Evolutionary conservation across 768 basidiomycete genomes (phyloP), one percentile per base, ranked within the genome.

Genomic region (Phylloporus sp.): DNA sequence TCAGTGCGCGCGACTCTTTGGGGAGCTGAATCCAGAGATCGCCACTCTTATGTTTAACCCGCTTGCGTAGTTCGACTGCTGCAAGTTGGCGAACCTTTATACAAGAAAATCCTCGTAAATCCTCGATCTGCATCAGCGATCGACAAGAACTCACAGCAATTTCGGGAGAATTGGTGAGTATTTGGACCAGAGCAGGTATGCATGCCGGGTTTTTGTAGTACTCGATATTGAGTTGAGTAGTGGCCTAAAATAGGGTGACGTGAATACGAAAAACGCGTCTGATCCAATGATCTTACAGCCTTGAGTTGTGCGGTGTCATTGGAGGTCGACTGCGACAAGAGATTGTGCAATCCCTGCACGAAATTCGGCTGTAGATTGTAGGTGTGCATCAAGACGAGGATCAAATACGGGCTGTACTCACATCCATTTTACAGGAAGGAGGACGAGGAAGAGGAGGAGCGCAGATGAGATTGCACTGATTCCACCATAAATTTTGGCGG

Each of bases 61-160:
- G 88, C 75, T 99, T 99, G 58, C 95, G 80, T 64, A 97, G 76
- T 70, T 99, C 96, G 45, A 97, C 93, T 8, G 94, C 93, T 38
- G 94, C 90, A 18, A 99, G 79, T 81, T 99, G 96, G 51, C 93
- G 89, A 53, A 97, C 83, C 94, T 99, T 42, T 21, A 11, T 1
- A 40, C 11, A 33, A 38, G 9, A 20, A 22, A 28, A 46, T 46
- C 42, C 31, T 24, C n/a, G 31, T 48, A 31, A 42, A 56, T 45
- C 35, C 34, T 9, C 46, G 50, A 38, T 48, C 48, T 22, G 38
- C 38, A 18, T 26, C 20, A 46, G 27, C 17, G 48, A 49, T 52
- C 40, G 34, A 38, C 47, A 50, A 18, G 27, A 20, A 77, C 92
- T 66, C 60, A 96, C 94, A 43, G 85, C 72, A 57, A 79, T 71